phyloP scores from a whole-genome alignment of 805 yeast species.

The Komagataella pseudopastoris region DNA sequence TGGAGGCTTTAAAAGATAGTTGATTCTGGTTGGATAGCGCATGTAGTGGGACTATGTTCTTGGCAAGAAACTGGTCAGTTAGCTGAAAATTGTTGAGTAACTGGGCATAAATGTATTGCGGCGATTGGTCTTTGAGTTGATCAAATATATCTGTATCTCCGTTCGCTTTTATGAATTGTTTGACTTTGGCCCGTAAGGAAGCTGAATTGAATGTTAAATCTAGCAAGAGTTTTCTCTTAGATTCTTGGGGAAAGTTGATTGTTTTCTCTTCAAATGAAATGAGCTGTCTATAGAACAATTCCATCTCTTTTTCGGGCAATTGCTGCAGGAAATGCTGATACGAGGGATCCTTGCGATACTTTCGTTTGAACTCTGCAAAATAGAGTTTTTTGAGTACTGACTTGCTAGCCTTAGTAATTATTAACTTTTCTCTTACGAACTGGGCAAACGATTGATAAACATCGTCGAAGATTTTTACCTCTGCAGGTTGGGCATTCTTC shows the following conservation, averaged over 20 bases:
- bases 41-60: neutral
- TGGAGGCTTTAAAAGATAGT: neutral
- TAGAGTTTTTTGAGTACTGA: conserved; percentile 6
- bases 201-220: neutral
- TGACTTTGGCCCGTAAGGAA: neutral
- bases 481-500: neutral
- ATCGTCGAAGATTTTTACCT: neutral
- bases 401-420: conserved; percentile 3
- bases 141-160: neutral
- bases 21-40: neutral
- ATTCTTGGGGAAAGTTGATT: neutral
- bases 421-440: conserved; percentile 1
- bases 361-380: conserved; percentile 16
- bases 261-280: conserved; percentile 1
- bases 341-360: conserved; percentile 5
- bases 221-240: neutral
- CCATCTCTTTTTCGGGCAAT: conserved; percentile 7
- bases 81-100: neutral
- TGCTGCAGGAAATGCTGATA: conserved; percentile 3
- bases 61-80: neutral
- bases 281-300: conserved; percentile 7
- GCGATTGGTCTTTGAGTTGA: neutral
- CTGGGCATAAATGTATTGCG: neutral
- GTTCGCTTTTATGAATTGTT: neutral
- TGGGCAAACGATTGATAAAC: neutral